Conservation (phyloP, 1,139 yeast species). For the Geotrichum cucujoidarum region DNA sequence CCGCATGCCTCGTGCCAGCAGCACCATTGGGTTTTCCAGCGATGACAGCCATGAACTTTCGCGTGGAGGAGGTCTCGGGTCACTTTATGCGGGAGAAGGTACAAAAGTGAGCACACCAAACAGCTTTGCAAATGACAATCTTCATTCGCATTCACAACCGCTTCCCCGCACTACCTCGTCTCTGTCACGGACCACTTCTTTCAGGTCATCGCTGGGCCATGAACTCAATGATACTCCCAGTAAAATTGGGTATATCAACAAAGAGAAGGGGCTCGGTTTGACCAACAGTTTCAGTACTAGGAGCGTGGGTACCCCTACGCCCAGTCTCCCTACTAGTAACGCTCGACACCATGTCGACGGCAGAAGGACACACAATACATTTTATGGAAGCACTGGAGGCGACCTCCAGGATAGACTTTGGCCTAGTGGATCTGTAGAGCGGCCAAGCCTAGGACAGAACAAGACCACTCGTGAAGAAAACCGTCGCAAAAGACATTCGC, state of each 20-base stretch:
- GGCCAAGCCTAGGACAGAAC: background rate
- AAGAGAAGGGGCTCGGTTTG: background rate
- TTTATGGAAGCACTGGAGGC: background rate
- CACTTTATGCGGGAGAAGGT: too few species aligned
- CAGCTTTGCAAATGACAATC: too few species aligned
- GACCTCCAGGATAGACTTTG: background rate
- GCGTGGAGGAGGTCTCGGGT: background rate
- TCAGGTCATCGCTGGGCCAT: background rate
- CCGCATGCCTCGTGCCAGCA: background rate
- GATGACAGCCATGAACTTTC: background rate
- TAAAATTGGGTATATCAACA: background rate
- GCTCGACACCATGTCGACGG: too few species aligned
- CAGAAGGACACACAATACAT: background rate
- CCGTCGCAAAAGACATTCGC: conserved; percentile 12
- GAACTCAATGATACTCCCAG: background rate
- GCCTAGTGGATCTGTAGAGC: background rate
- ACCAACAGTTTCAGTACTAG: background rate
- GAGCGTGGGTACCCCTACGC: too few species aligned
- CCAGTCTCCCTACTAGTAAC: too few species aligned
- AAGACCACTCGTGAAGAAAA: background rate
- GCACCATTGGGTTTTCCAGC: background rate
- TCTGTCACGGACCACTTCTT: background rate
- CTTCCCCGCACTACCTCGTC: background rate
- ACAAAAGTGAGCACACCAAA: too few species aligned
- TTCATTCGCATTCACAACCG: background rate